Evolutionary conservation across 1,139 yeast species (phyloP), one percentile per base, ranked within the genome.

Genomic region (Suhomyces bribrorum): DNA sequence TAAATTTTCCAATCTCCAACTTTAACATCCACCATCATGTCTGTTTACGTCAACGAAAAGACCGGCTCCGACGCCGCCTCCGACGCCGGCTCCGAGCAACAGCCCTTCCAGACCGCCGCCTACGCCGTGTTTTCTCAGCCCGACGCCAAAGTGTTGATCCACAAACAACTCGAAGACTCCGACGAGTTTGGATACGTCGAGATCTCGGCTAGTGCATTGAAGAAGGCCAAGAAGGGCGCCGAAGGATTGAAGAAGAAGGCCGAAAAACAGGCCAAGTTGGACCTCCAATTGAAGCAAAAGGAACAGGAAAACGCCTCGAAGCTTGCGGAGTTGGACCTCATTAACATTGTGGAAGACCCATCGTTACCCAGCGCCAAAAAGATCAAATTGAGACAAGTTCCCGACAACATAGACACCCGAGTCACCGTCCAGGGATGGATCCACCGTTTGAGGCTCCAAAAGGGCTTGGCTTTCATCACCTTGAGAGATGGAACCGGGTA

Each of bases 151-250:
- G 61, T 88, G 29, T 69, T 76, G 26, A 79, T 86, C 29, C 81
- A 72, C 67, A 87, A 87, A 62, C 80, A 78, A 46, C 70, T 69
- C 25, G 84, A 77, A 39, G 89, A 79, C 20, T 53, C 67, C 9
- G 75, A 70, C 43, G 76, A 73, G 44, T 75, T 61, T 41, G 81
- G 64, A 26, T 94, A 79, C 61, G 77, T 71, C 49, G 92, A 85
- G 54, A 89, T 94, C 55, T 75, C 92, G n/a, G 89, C 96, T 4
- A 82, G 95, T 36, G 97, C 96, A 5, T 71, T 90, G 59, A 94
- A 94, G 70, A 92, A 90, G 68, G 97, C 98, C 54, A 87, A 87
- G 66, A 94, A 94, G 64, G 97, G 96, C 43, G 92, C 86, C 46
- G 97, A 90, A 29, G 92, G 95, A 5, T 70, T 92, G 50, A 87